A percentile compares a stretch with the other conserved stretches of the same genome.
These are phyloP conservation scores for Talaromyces liani DNA, from an alignment of 495 filamentous ascomycete species.

Conservation along the genomic window DNA sequence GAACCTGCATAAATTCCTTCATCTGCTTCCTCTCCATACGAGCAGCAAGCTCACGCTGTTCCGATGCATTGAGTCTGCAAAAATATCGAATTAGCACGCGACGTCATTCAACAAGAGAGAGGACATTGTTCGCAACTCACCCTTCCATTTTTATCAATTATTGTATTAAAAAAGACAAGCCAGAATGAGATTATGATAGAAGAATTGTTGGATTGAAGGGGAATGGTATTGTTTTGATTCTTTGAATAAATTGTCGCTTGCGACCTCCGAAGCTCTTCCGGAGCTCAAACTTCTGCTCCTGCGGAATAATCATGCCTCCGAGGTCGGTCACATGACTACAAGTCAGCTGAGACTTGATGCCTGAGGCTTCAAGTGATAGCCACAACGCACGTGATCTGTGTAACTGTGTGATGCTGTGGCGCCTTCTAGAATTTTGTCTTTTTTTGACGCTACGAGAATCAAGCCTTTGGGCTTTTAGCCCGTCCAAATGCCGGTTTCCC, in stretches of 20 bases:
- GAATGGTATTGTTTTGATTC: background rate
- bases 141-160: slow-evolving; percentile 29
- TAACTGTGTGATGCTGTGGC: background rate
- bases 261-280: background rate
- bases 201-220: background rate
- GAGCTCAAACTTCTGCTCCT: slow-evolving; percentile 1
- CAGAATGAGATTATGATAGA: background rate
- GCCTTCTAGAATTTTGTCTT: background rate
- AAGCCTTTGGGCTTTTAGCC: background rate
- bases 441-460: background rate
- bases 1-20: slow-evolving; percentile 95
- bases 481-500: background rate
- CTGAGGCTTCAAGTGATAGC: background rate
- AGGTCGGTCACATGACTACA: slow-evolving; percentile 12
- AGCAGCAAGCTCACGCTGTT: slow-evolving; percentile 84
- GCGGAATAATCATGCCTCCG: slow-evolving; percentile 6
- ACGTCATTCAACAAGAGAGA: background rate
- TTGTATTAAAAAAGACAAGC: background rate
- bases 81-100: slow-evolving; percentile 6
- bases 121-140: slow-evolving; percentile 18
- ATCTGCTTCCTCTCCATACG: slow-evolving; percentile 96
- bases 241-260: background rate
- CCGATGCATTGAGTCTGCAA: slow-evolving; percentile 58
- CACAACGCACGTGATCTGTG: background rate
- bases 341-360: slow-evolving; percentile 6